Evolutionary conservation across 768 basidiomycete genomes (phyloP), one percentile per base, ranked within the genome.

Genomic region (Fistulinella prunicolor): DNA sequence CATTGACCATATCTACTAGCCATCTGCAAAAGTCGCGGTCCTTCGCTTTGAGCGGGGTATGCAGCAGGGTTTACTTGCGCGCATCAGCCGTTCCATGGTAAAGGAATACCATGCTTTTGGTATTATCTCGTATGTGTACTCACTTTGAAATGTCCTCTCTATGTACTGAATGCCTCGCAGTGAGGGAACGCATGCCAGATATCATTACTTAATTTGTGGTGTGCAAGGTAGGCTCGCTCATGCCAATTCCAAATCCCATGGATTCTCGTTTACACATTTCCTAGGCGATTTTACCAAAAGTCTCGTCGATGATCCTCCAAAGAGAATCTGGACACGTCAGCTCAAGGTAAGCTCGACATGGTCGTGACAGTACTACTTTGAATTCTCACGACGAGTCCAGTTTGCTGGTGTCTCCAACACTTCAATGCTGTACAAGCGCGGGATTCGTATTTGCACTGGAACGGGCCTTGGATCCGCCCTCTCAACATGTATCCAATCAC

Each of bases 91-190:
- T 29, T 79, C 79, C 17, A 75, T 83, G 26, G 74, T 89, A 52
- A 80, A 81, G 83, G 87, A 90, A 64, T 89, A 89, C 64, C 88
- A 89, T 63, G 85, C 86, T 26, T 90, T 89, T 51, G 87, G 86
- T 45, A 82, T 85, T 51, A 77, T 89, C 49, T 86, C 84, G 83
- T 86, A 65, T 20, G 82, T 62, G 13, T 26, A 44, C 8, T 35
- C 43, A 21, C 22, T 37, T 30, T 44, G 10, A 16, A 42, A 21
- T 23, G 14, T 19, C 21, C n/a, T 17, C 44, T 48, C 28, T 38
- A 14, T 39, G 35, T 60, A 46, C 52, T 48, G 42, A 57, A 36
- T 37, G 44, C 39, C 8, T 43, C 16, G 22, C 58, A 87, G 87
- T 17, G 86, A 88, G 66, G 85, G 85, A 24, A 74, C 70, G 2